phyloP scores from a whole-genome alignment of 2,329 filamentous ascomycete species.

The Diaporthe nobilis region DNA sequence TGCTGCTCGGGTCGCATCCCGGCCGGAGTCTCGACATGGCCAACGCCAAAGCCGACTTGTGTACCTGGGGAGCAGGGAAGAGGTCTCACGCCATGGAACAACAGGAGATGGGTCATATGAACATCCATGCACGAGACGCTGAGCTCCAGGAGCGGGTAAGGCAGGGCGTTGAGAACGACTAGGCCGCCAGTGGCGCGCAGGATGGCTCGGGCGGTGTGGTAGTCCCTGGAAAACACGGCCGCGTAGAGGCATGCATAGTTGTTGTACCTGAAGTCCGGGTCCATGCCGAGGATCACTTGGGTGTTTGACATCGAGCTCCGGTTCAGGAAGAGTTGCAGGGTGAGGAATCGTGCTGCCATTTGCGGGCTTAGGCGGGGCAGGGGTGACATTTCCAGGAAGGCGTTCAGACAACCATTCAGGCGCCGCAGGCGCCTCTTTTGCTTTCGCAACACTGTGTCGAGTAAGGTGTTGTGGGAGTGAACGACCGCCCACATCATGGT shows the following conservation, averaged over 20 bases:
- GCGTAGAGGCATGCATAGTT: slow-evolving; percentile 1
- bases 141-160: slow-evolving; percentile 9
- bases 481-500: neutral
- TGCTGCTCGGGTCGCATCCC: slow-evolving; percentile 12
- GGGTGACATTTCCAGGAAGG: neutral
- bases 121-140: slow-evolving; percentile 1
- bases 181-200: neutral
- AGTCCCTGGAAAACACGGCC: slow-evolving; percentile 3
- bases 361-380: neutral
- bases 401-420: neutral
- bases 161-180: neutral
- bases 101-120: slow-evolving; percentile 2
- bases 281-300: neutral
- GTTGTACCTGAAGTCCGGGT: neutral
- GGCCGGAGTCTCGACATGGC: neutral
- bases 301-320: neutral
- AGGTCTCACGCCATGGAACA: neutral
- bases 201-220: neutral
- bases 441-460: neutral
- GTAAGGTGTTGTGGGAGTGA: slow-evolving; percentile 1
- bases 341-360: slow-evolving; percentile 17
- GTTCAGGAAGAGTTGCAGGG: neutral
- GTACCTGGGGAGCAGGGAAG: neutral
- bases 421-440: neutral
- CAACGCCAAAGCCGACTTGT: neutral